Base-by-base conservation (phyloP, 768 basidiomycete genomes). In the Artomyces pyxidatus region DNA sequence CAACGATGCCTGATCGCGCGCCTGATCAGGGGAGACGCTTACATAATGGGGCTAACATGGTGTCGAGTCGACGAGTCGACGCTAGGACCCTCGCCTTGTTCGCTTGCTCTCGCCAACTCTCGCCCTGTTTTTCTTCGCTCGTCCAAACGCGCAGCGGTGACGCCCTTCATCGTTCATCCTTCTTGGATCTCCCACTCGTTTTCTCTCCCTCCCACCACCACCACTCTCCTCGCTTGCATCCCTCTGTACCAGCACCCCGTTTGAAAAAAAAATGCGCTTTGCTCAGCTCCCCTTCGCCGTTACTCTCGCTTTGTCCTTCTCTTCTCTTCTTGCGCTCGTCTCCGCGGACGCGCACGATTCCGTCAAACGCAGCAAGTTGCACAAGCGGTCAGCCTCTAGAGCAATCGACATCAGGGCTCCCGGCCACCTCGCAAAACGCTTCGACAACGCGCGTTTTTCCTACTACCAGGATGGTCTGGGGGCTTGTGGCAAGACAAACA, bases 401-500 rank as follows among this genome's bases (percentile, higher is more conserved):
- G 10, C 30, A 22, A 11, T 38, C 21, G n/a, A n/a, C n/a, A n/a
- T n/a, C n/a, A 29, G 29, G 22, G 23, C 16, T n/a, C 17, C 39
- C 47, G 59, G 75, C 3, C 58, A 62, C 16, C 57, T 76, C 41
- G 63, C 65, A 30, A 71, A 69, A 53, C 71, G 76, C 8, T 70
- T 58, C 47, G 45, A 51, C 32, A 48, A 54, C 47, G 62, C 74
- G 2, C 71, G 71, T 46, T 76, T 75, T 64, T 76, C 80, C 12
- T 83, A 67, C 54, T 83, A 81, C 59, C 71, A 72, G 37, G 75
- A 73, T 48, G 78, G 78, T 50, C 56, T 75, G 32, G 80, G 80
- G 59, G 79, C 81, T 39, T 82, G 80, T 55, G 80, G 80, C 19
- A 27, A 64, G 6, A 22, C 1, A 9, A 80, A 69, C 56, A 47